These are phyloP conservation scores for Cyclotella baltica DNA, from an alignment of 108 stramenopile species.

Conservation along the genomic window DNA sequence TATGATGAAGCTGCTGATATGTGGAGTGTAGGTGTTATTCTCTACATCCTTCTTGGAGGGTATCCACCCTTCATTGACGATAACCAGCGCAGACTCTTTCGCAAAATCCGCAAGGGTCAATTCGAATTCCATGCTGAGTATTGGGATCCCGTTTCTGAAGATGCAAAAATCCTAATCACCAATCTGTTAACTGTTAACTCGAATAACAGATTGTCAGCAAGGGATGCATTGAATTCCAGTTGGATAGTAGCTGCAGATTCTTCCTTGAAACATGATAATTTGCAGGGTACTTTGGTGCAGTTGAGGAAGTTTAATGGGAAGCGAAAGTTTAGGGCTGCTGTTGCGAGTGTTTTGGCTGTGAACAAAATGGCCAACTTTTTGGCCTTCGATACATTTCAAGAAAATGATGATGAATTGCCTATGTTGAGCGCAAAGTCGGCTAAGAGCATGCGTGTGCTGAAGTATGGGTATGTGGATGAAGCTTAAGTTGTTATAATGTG, in stretches of 20 bases:
- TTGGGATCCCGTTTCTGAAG: conserved; percentile 82
- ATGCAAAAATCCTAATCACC: conserved; percentile 89
- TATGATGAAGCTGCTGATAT: conserved; percentile 96
- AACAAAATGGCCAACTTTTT: conserved; percentile 54
- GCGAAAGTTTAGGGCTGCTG: conserved; percentile 88
- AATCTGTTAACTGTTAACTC: conserved; percentile 76
- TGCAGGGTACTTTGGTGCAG: conserved; percentile 67
- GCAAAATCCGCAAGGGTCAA: conserved; percentile 82
- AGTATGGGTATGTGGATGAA: no score
- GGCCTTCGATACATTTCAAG: conserved; percentile 45
- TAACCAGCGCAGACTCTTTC: conserved; percentile 82
- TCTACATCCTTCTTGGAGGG: conserved; percentile 97
- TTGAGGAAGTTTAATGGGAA: conserved; percentile 87
- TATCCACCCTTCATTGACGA: conserved; percentile 90
- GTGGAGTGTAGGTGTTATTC: conserved; percentile 97
- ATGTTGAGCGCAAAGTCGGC: background rate
- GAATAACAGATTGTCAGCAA: conserved; percentile 64
- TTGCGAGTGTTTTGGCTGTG: conserved; percentile 65
- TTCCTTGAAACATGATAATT: conserved; percentile 64
- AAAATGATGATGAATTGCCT: background rate
- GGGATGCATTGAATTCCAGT: conserved; percentile 73
- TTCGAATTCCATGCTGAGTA: conserved; percentile 91
- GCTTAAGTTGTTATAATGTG: no score
- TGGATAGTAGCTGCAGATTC: conserved; percentile 85
- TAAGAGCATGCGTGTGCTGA: background rate